Conservation (phyloP, 2,329 filamentous ascomycete genomes). For the Xylariaceae sp. region DNA sequence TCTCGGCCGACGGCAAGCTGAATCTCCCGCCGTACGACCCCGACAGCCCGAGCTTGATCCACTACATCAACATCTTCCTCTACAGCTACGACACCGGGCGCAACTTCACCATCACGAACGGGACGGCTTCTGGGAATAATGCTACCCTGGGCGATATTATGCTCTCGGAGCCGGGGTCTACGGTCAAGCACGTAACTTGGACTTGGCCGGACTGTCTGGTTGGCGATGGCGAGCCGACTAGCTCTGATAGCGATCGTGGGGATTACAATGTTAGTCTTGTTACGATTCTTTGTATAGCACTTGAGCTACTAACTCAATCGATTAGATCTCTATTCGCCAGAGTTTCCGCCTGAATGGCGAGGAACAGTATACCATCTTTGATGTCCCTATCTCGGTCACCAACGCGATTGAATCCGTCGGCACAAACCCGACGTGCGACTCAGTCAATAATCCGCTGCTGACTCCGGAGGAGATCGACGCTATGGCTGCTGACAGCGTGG, state of each 20-base stretch:
- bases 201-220: slow-evolving; percentile 66
- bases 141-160: slow-evolving; percentile 60
- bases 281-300: background rate
- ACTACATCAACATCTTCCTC: slow-evolving; percentile 64
- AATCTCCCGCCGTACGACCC: slow-evolving; percentile 52
- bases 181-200: slow-evolving; percentile 71
- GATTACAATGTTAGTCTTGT: slow-evolving; percentile 53
- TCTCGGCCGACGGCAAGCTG: slow-evolving; percentile 61
- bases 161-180: slow-evolving; percentile 59
- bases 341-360: slow-evolving; percentile 62
- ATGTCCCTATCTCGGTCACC: slow-evolving; percentile 64
- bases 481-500: slow-evolving; percentile 41
- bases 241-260: slow-evolving; percentile 50
- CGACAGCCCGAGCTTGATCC: slow-evolving; percentile 54
- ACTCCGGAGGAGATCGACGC: slow-evolving; percentile 43
- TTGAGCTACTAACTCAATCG: background rate
- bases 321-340: slow-evolving; percentile 64
- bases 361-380: slow-evolving; percentile 66
- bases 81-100: slow-evolving; percentile 58
- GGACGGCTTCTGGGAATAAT: slow-evolving; percentile 48
- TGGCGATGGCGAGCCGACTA: slow-evolving; percentile 50
- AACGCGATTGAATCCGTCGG: slow-evolving; percentile 53
- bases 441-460: slow-evolving; percentile 49
- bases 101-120: slow-evolving; percentile 67
- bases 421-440: slow-evolving; percentile 46